A percentile compares a stretch with the other conserved stretches of the same genome.
These are phyloP conservation scores for Cladorrhinum samala DNA, from an alignment of 495 filamentous ascomycete species.

Conservation along the genomic window DNA sequence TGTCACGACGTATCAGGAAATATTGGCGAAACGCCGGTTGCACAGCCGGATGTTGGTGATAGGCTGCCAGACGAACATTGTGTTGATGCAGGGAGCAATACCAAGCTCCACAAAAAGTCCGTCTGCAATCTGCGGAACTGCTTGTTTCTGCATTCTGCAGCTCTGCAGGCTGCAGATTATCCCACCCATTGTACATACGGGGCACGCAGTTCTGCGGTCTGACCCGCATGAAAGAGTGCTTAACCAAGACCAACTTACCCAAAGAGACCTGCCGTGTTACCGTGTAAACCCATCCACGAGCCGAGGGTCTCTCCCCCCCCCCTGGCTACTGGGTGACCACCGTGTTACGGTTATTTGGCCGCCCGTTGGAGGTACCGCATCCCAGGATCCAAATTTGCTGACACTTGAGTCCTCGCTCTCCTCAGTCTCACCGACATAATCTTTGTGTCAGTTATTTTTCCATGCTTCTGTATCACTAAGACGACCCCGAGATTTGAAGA, in stretches of 20 bases:
- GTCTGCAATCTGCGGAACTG: not conserved
- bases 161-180: not conserved
- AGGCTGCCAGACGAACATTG: not conserved
- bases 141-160: slow-evolving; percentile 2
- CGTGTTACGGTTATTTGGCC: too few relatives aligned
- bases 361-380: too few relatives aligned
- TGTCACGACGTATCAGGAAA: too few relatives aligned
- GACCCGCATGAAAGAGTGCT: slow-evolving; percentile 1
- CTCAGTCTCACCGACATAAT: too few relatives aligned
- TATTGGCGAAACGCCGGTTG: too few relatives aligned
- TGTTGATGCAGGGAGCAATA: not conserved
- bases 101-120: not conserved
- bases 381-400: too few relatives aligned
- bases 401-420: too few relatives aligned
- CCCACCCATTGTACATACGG: not conserved
- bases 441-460: too few relatives aligned
- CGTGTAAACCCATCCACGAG: too few relatives aligned
- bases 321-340: too few relatives aligned
- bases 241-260: not conserved
- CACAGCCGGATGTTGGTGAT: slow-evolving; percentile 1
- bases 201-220: not conserved
- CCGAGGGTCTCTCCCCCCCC: too few relatives aligned
- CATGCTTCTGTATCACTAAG: not conserved
- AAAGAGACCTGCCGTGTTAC: not conserved
- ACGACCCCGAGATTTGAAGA: not conserved